Conservation (phyloP, 1,284 basidiomycete genomes). For the Albatrellus sp. region DNA sequence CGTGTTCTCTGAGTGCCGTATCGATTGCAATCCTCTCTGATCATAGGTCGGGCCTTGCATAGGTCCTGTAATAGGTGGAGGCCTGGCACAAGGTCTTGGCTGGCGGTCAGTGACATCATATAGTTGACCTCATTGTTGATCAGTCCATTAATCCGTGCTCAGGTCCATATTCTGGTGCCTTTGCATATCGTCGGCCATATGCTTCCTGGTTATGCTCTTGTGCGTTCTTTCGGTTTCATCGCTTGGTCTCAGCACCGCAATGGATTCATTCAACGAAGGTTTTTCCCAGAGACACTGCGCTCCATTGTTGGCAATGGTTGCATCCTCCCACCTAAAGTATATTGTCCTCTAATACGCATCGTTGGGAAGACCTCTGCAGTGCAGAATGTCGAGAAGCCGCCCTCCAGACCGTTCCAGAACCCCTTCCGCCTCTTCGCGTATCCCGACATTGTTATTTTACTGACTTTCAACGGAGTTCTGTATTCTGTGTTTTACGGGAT, state of each 20-base stretch:
- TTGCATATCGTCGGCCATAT: slow-evolving; percentile 43
- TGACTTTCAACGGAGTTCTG: slow-evolving; percentile 45
- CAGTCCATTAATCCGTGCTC: neutral
- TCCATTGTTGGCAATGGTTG: slow-evolving; percentile 46
- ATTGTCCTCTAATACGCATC: slow-evolving; percentile 42
- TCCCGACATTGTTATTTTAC: slow-evolving; percentile 47
- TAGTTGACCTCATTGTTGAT: neutral
- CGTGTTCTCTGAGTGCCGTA: neutral
- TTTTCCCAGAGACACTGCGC: slow-evolving; percentile 42
- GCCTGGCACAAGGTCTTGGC: slow-evolving; percentile 41
- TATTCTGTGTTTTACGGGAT: slow-evolving; percentile 58
- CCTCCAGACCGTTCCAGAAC: slow-evolving; percentile 31
- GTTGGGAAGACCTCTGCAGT: slow-evolving; percentile 26
- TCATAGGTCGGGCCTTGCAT: slow-evolving; percentile 24
- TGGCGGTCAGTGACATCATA: slow-evolving; percentile 41
- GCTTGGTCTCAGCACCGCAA: neutral
- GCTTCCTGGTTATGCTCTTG: slow-evolving; percentile 42
- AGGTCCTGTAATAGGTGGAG: slow-evolving; percentile 43
- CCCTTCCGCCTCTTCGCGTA: slow-evolving; percentile 48
- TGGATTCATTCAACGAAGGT: slow-evolving; percentile 12
- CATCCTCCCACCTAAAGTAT: slow-evolving; percentile 30
- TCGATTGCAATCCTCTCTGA: neutral
- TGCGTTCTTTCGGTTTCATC: slow-evolving; percentile 19
- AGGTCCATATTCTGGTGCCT: slow-evolving; percentile 77
- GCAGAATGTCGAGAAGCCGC: slow-evolving; percentile 15